These are phyloP conservation scores for Aspergillus hiratsukae DNA, from an alignment of 2,329 filamentous ascomycete species.

Conservation along the genomic window DNA sequence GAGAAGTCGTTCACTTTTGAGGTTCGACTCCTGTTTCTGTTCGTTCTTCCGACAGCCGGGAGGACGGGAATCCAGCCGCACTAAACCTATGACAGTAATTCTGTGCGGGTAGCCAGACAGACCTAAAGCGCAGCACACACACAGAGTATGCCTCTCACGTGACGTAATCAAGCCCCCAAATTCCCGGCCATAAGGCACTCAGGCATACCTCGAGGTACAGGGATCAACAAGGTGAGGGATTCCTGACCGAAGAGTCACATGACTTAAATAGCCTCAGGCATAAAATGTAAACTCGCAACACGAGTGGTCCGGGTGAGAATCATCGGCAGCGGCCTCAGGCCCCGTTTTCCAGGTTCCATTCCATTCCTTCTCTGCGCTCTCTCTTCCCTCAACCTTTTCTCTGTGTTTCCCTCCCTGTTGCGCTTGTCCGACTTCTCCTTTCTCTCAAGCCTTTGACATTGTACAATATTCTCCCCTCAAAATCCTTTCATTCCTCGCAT, in stretches of 20 bases:
- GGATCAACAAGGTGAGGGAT: background rate
- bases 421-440: constrained; percentile 1
- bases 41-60: constrained; percentile 26
- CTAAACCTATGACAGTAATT: constrained; percentile 26
- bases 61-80: constrained; percentile 20
- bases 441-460: constrained; percentile 8
- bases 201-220: too few species aligned
- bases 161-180: constrained; percentile 1
- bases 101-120: constrained; percentile 19
- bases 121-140: constrained; percentile 19
- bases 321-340: constrained; percentile 13
- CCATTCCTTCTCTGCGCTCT: constrained; percentile 29
- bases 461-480: constrained; percentile 11
- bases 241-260: background rate
- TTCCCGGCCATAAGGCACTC: constrained; percentile 3
- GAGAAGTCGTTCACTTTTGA: constrained; percentile 29
- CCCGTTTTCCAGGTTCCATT: constrained; percentile 38
- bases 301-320: constrained; percentile 18
- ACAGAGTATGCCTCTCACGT: background rate
- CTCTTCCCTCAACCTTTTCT: constrained; percentile 18
- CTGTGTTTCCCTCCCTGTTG: constrained; percentile 10
- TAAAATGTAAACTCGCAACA: constrained; percentile 4
- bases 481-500: background rate
- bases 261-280: constrained; percentile 18
- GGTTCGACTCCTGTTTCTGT: constrained; percentile 29